Conservation (phyloP, 2,329 filamentous ascomycete species). For the Nigrospora osmanthi region DNA sequence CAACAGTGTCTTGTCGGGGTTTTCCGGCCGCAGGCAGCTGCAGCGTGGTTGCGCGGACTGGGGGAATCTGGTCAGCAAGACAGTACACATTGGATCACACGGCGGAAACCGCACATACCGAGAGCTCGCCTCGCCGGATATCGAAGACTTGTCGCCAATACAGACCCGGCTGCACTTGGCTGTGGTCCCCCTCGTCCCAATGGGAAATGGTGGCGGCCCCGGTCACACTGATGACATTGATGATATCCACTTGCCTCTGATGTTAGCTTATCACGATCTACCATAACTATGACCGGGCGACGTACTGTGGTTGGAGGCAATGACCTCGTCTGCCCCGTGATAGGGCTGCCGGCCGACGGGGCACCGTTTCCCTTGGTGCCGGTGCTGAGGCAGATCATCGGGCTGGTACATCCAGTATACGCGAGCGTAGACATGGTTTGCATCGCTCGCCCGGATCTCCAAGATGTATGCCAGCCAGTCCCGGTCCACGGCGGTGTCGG, state of each 20-base stretch:
- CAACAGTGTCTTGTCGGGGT: constrained; percentile 53
- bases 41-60: constrained; percentile 49
- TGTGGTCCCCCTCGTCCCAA: constrained; percentile 63
- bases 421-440: constrained; percentile 68
- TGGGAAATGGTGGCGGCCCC: constrained; percentile 53
- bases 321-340: constrained; percentile 59
- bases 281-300: constrained; percentile 1
- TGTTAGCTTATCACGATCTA: constrained; percentile 11
- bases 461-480: constrained; percentile 72
- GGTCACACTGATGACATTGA: constrained; percentile 66
- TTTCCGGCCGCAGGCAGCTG: constrained; percentile 51
- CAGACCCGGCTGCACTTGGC: constrained; percentile 48
- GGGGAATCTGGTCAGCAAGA: constrained; percentile 11
- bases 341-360: constrained; percentile 54
- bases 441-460: constrained; percentile 65
- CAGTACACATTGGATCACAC: neutral
- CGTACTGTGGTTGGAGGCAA: constrained; percentile 65
- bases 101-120: constrained; percentile 32
- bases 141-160: constrained; percentile 61
- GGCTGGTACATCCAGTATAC: constrained; percentile 74
- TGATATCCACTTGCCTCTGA: constrained; percentile 53
- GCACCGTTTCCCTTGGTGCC: constrained; percentile 39
- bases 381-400: constrained; percentile 56
- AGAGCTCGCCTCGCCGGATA: constrained; percentile 46
- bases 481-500: constrained; percentile 37